Conservation (phyloP, 176 grass and related monocot species). For the Calamus simplicifolius region DNA sequence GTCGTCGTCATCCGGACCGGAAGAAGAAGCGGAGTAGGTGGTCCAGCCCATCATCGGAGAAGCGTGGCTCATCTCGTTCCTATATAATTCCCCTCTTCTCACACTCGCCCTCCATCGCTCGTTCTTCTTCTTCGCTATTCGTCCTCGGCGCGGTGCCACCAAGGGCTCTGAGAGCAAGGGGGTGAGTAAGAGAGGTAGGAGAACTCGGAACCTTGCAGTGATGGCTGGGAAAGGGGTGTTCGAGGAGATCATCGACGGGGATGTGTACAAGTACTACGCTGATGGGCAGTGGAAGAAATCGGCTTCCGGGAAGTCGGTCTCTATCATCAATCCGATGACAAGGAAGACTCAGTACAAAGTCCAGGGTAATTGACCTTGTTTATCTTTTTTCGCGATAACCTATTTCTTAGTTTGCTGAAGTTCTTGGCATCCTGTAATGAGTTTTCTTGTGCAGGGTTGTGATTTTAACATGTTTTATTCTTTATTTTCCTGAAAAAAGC, state of each 20-base stretch:
- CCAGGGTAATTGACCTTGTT: slow-evolving; percentile 41
- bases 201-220: not conserved
- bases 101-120: not conserved
- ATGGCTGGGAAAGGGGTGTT: slow-evolving; percentile 68
- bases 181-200: not conserved
- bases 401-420: too few relatives aligned
- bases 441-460: too few relatives aligned
- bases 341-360: slow-evolving; percentile 75
- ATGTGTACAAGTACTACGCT: slow-evolving; percentile 88
- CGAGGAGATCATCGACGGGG: slow-evolving; percentile 58
- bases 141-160: not conserved
- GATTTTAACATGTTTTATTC: too few relatives aligned
- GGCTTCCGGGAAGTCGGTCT: slow-evolving; percentile 73
- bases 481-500: too few relatives aligned
- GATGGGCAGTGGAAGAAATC: slow-evolving; percentile 80
- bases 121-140: not conserved
- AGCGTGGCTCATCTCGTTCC: slow-evolving; percentile 6
- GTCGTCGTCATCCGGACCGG: too few relatives aligned
- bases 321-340: slow-evolving; percentile 92
- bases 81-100: slow-evolving; percentile 6
- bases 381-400: too few relatives aligned
- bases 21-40: too few relatives aligned
- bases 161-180: not conserved
- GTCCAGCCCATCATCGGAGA: too few relatives aligned
- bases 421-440: too few relatives aligned